Evolutionary conservation across 202 grass and related monocot species (phyloP).

Genomic region (Panicum virgatum): DNA sequence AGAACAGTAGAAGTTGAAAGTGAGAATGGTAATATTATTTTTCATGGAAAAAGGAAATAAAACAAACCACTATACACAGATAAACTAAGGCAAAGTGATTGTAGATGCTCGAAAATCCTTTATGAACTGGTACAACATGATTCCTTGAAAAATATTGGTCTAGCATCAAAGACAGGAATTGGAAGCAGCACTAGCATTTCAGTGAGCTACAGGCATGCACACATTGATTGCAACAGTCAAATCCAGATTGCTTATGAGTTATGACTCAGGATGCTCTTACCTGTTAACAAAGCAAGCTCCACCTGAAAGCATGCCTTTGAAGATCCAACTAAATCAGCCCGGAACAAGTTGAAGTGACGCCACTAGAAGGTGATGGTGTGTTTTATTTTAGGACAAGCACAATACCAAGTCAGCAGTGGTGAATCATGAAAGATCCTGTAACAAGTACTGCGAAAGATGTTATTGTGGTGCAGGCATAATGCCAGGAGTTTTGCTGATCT

Average conservation of each 20-base stretch:
- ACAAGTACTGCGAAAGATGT: slow-evolving; percentile 11
- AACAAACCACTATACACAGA: neutral
- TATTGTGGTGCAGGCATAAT: slow-evolving; percentile 8
- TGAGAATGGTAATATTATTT: neutral
- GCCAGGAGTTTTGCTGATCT: slow-evolving; percentile 13
- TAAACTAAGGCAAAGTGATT: neutral
- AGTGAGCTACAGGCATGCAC: slow-evolving; percentile 12
- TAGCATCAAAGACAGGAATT: neutral
- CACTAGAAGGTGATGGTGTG: neutral
- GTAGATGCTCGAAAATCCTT: neutral
- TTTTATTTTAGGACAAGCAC: slow-evolving; percentile 1
- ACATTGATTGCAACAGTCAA: slow-evolving; percentile 14
- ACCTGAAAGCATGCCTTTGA: slow-evolving; percentile 27
- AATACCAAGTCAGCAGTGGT: slow-evolving; percentile 3
- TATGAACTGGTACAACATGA: slow-evolving; percentile 19
- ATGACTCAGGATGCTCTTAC: slow-evolving; percentile 43
- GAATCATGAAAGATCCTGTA: slow-evolving; percentile 27
- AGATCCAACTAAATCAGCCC: slow-evolving; percentile 3
- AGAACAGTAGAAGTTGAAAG: neutral
- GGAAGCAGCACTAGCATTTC: slow-evolving; percentile 30
- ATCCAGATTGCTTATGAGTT: slow-evolving; percentile 20
- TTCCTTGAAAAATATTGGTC: neutral
- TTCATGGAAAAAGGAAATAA: neutral
- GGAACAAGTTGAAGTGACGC: slow-evolving; percentile 12
- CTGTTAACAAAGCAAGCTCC: slow-evolving; percentile 36